Evolutionary conservation across 2,329 filamentous ascomycete genomes (phyloP).

Genomic region (Chrysosporium queenslandicum): DNA sequence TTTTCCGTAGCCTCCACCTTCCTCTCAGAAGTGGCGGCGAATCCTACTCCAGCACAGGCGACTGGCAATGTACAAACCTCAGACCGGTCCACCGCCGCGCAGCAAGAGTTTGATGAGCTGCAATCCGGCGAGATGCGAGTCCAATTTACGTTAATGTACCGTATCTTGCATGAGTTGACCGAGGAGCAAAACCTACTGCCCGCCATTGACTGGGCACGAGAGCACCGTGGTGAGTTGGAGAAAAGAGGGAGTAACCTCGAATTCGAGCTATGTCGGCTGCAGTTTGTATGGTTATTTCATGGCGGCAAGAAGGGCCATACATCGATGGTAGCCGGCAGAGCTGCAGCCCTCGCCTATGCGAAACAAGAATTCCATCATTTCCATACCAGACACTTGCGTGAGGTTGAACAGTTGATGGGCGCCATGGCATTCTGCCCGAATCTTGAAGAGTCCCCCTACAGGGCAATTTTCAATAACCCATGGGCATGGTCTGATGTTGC

Average conservation of each 20-base stretch:
- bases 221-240: slow-evolving; percentile 62
- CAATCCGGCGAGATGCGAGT: slow-evolving; percentile 61
- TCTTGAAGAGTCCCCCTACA: slow-evolving; percentile 66
- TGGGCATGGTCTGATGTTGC: slow-evolving; percentile 74
- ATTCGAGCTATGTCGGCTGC: slow-evolving; percentile 82
- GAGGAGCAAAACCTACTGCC: slow-evolving; percentile 61
- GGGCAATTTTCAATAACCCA: slow-evolving; percentile 62
- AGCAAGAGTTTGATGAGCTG: slow-evolving; percentile 47
- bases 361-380: slow-evolving; percentile 64
- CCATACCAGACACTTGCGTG: slow-evolving; percentile 60
- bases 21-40: slow-evolving; percentile 56
- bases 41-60: slow-evolving; percentile 32
- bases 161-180: slow-evolving; percentile 70
- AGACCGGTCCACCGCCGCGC: slow-evolving; percentile 32
- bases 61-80: slow-evolving; percentile 24
- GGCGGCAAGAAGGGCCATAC: slow-evolving; percentile 36
- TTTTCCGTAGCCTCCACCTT: slow-evolving; percentile 83
- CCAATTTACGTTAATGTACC: slow-evolving; percentile 83
- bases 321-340: slow-evolving; percentile 21
- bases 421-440: slow-evolving; percentile 73
- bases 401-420: slow-evolving; percentile 71
- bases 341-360: slow-evolving; percentile 64
- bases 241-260: slow-evolving; percentile 82
- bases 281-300: slow-evolving; percentile 81
- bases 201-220: slow-evolving; percentile 76